phyloP scores from a whole-genome alignment of 768 basidiomycete genomes.

The Trametes coccinea region DNA sequence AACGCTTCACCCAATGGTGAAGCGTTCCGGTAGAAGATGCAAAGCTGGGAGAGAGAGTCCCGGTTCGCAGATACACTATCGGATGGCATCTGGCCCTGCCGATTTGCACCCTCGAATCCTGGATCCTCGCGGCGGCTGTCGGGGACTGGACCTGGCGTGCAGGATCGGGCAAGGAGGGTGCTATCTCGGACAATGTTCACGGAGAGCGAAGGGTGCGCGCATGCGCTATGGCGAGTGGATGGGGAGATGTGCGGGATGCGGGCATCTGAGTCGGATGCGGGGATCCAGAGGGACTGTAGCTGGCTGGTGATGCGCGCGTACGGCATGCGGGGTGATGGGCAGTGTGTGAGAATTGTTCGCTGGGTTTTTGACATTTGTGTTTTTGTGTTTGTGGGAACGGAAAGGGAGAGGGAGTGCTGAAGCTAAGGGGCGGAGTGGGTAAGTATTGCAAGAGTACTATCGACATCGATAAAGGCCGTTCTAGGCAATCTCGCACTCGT shows the following conservation, averaged over 20 bases:
- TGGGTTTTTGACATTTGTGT: neutral
- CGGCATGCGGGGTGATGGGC: neutral
- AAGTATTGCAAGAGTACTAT: slow-evolving; percentile 1
- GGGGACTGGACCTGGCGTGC: neutral
- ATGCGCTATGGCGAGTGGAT: neutral
- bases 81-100: slow-evolving; percentile 23
- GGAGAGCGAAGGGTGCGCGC: neutral
- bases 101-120: slow-evolving; percentile 22
- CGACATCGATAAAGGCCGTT: slow-evolving; percentile 25
- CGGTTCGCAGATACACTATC: slow-evolving; percentile 19
- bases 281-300: neutral
- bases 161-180: slow-evolving; percentile 2
- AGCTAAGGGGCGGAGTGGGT: neutral
- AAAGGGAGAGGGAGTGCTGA: neutral
- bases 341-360: neutral
- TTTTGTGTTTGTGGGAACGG: neutral
- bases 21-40: slow-evolving; percentile 10
- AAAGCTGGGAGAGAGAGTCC: neutral
- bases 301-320: neutral
- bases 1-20: slow-evolving; percentile 10
- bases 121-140: slow-evolving; percentile 13
- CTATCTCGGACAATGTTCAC: neutral
- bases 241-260: too few relatives aligned
- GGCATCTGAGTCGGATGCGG: neutral
- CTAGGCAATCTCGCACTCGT: slow-evolving; percentile 12